Conservation (phyloP, 2,329 filamentous ascomycete species). For the Myriosclerotinia curreyana region DNA sequence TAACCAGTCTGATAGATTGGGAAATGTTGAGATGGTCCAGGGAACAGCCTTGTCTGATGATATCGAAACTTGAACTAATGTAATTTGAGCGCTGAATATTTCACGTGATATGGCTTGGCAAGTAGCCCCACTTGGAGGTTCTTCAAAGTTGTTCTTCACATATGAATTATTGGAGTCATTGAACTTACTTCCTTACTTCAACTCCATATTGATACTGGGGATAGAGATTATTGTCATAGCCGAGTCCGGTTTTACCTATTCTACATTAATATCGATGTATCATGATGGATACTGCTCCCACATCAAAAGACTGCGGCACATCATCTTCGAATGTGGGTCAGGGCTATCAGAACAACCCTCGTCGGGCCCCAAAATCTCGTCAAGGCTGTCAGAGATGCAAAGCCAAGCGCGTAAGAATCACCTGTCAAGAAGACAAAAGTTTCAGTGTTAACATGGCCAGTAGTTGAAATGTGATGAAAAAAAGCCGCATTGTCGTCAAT, state of each 20-base stretch:
- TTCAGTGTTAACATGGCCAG: conserved; percentile 17
- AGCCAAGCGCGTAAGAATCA: conserved; percentile 31
- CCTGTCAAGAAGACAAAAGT: background rate
- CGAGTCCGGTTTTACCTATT: background rate
- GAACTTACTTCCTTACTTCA: background rate
- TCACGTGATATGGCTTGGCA: too few species aligned
- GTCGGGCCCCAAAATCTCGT: conserved; percentile 35
- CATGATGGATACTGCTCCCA: background rate
- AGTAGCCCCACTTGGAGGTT: too few species aligned
- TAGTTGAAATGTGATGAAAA: conserved; percentile 38
- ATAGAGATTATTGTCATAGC: background rate
- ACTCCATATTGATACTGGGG: background rate
- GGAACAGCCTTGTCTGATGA: background rate
- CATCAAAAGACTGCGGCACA: background rate
- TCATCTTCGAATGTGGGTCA: background rate
- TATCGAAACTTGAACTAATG: too few species aligned
- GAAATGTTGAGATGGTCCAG: background rate
- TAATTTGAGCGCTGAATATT: too few species aligned
- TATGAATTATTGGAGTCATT: background rate
- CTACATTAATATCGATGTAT: background rate
- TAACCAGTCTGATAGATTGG: conserved; percentile 50
- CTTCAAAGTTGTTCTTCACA: background rate
- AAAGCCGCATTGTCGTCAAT: conserved; percentile 36
- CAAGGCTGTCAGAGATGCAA: conserved; percentile 37
- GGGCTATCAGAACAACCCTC: conserved; percentile 25